Conservation (phyloP, 495 filamentous ascomycete genomes). For the Pyrenula massariospora region DNA sequence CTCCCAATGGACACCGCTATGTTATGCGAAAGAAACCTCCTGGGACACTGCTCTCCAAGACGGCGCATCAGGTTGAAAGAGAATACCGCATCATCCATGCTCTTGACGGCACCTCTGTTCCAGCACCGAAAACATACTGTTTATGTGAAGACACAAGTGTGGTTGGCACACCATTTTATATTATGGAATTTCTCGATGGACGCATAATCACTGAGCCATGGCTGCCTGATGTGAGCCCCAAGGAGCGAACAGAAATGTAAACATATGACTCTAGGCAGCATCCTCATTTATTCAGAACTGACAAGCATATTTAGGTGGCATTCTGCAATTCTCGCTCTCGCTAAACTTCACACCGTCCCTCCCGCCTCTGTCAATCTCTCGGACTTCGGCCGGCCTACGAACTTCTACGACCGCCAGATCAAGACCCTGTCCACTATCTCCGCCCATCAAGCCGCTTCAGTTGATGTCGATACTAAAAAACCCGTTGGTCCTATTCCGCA, state of each 20-base stretch:
- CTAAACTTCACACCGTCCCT: conserved; percentile 68
- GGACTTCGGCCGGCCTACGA: conserved; percentile 57
- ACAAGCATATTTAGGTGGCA: conserved; percentile 49
- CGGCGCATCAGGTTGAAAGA: conserved; percentile 90
- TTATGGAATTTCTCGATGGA: conserved; percentile 89
- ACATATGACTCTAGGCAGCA: conserved; percentile 2
- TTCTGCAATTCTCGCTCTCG: conserved; percentile 72
- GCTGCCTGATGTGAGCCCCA: conserved; percentile 59
- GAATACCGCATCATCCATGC: conserved; percentile 87
- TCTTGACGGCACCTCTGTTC: conserved; percentile 66
- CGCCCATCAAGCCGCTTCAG: conserved; percentile 58
- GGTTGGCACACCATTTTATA: conserved; percentile 86
- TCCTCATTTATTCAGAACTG: neutral
- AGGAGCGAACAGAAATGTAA: conserved; percentile 59
- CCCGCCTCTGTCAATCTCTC: conserved; percentile 54
- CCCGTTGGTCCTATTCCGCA: conserved; percentile 74
- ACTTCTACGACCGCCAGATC: conserved; percentile 84
- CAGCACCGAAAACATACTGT: conserved; percentile 73
- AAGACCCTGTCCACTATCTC: conserved; percentile 69
- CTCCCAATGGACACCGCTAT: conserved; percentile 51
- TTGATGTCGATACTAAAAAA: conserved; percentile 63
- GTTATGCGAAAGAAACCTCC: conserved; percentile 95
- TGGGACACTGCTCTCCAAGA: conserved; percentile 79
- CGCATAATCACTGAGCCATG: conserved; percentile 83
- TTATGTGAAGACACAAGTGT: conserved; percentile 72